Evolutionary conservation across 2,329 filamentous ascomycete species (phyloP), one percentile per base, ranked within the genome.

Genomic region (Myriosclerotinia scirpicola): DNA sequence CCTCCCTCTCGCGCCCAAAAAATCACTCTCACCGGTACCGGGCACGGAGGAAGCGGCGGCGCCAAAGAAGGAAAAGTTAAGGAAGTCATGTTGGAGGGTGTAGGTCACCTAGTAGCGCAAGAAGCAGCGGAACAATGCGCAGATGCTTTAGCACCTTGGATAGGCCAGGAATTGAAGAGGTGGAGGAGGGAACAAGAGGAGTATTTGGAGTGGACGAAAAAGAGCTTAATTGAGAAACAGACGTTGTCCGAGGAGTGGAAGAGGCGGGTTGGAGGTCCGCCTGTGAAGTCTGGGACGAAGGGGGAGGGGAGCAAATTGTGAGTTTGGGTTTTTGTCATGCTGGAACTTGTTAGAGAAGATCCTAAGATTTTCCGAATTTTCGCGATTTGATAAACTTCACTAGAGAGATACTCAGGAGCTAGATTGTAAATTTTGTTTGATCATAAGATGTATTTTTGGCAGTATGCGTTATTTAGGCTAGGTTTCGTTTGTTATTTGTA

Each of bases 41-140:
- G 87, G 0, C 78, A 84, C 0, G 88, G 90, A 8, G 91, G 91
- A 1, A 90, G 87, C 71, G 85, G 92, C 22, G 85, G 90, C 58
- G 81, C 76, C 5, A 77, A 78, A n/a, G 83, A 84, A 15, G 91
- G 90, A 0, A 81, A 87, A 55, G 93, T 97, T 2, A 82, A 81
- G 66, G 83, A 87, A 70, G 83, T 91, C 6, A 80, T 86, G 20
- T 78, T 95, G 9, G 79, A 89, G 38, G 84, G 83, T 0, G 81
- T 83, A 7, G 92, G 93, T 0, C 94, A 98, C 77, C 78, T 97
- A 53, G 85, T 97, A 38, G 90, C 93, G 0, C 91, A 97, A 85
- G 93, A 97, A 78, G 84, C 85, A 50, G 90, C 91, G 0, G 80
- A 74, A 2, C 81, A 85, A 73, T 90, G 88, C 69, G 93, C 92